These are phyloP conservation scores for Cystobasidium onofrii DNA, from an alignment of 768 basidiomycete genomes.

Conservation along the genomic window DNA sequence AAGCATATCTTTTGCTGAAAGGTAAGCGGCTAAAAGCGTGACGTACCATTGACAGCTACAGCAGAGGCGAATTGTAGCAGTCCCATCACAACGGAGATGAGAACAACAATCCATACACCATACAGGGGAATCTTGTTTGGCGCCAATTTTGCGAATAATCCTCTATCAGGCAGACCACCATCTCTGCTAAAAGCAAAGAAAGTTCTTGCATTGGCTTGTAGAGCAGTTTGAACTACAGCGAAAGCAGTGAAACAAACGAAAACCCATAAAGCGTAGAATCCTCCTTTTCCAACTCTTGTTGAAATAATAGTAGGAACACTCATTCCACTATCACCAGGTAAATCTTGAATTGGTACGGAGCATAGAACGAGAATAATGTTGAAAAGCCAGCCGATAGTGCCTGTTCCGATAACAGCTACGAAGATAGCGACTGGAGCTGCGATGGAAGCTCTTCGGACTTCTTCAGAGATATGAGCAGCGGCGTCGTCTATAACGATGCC, in stretches of 20 bases:
- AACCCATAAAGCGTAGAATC: slow-evolving; percentile 64
- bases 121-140: slow-evolving; percentile 59
- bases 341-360: slow-evolving; percentile 51
- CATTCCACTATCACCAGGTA: slow-evolving; percentile 63
- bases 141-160: slow-evolving; percentile 65
- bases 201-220: slow-evolving; percentile 73
- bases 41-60: slow-evolving; percentile 36
- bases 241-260: slow-evolving; percentile 75
- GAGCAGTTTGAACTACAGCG: slow-evolving; percentile 46
- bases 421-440: slow-evolving; percentile 49
- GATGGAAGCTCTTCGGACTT: slow-evolving; percentile 46
- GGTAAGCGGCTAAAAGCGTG: neutral
- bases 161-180: slow-evolving; percentile 64
- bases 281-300: slow-evolving; percentile 60
- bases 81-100: slow-evolving; percentile 32
- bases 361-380: slow-evolving; percentile 82
- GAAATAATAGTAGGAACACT: slow-evolving; percentile 51
- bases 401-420: slow-evolving; percentile 48
- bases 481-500: slow-evolving; percentile 41
- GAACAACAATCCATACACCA: slow-evolving; percentile 41
- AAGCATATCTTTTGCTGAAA: neutral
- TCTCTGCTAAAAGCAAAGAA: slow-evolving; percentile 79
- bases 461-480: slow-evolving; percentile 48
- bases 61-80: slow-evolving; percentile 34
- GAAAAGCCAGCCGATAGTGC: slow-evolving; percentile 64